Percentiles rank a stretch among this genome's conserved stretches.
Conservation (phyloP, 2,329 filamentous ascomycete species). For the Fulvia fulva region DNA sequence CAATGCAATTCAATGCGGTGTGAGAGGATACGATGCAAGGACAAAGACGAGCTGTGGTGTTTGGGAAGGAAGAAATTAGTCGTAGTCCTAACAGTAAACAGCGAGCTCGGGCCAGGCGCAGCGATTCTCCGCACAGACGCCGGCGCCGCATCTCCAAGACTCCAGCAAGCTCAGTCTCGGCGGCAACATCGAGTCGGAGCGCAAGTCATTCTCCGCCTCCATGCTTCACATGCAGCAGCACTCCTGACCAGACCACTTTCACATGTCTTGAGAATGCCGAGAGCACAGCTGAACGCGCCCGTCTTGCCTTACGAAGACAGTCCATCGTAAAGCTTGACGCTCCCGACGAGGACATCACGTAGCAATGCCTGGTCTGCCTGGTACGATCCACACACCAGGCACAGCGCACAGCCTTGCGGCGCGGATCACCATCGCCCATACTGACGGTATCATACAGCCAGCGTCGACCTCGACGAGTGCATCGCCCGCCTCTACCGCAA, state of each 20-base stretch:
- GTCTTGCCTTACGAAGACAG: conserved; percentile 18
- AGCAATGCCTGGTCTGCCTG: conserved; percentile 49
- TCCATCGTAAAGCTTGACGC: conserved; percentile 14
- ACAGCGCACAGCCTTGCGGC: neutral
- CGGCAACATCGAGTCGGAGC: neutral
- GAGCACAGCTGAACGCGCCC: conserved; percentile 10
- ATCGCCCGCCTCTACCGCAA: conserved; percentile 96
- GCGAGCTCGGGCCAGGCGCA: neutral
- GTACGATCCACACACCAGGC: conserved; percentile 37
- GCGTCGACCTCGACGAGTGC: conserved; percentile 97
- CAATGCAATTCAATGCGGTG: neutral
- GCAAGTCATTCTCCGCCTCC: too few relatives aligned
- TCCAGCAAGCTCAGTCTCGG: neutral
- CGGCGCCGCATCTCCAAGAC: neutral
- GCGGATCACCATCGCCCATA: neutral
- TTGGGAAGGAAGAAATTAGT: neutral
- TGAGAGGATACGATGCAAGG: neutral
- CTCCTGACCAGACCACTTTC: neutral
- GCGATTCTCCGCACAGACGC: neutral
- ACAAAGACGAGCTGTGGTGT: neutral
- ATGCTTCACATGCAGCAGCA: neutral
- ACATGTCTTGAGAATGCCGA: conserved; percentile 20
- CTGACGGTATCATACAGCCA: conserved; percentile 54
- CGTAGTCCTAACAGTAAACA: neutral
- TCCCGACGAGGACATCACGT: conserved; percentile 5